A percentile compares a stretch with the other conserved stretches of the same genome.
Evolutionary conservation across 345 rosid species (phyloP).

Genomic region (Bruguiera sexangula): DNA sequence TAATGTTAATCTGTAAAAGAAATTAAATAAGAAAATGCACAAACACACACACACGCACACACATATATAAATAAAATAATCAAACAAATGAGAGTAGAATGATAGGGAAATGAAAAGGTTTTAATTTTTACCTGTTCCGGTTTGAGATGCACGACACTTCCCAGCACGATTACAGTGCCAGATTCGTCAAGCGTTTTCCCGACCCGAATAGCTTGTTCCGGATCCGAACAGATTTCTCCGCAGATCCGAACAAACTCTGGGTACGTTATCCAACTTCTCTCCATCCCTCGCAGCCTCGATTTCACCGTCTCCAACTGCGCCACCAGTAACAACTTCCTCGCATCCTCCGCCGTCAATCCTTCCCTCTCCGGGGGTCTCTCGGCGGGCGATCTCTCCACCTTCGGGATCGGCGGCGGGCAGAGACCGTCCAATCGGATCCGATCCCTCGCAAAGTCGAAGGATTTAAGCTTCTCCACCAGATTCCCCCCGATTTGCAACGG

Average conservation of each 20-base stretch:
- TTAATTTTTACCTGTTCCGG: constrained; percentile 68
- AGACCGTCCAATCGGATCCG: constrained; percentile 59
- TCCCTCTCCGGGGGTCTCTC: constrained; percentile 14
- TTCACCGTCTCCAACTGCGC: constrained; percentile 68
- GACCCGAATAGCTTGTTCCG: constrained; percentile 40
- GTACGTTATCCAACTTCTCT: constrained; percentile 48
- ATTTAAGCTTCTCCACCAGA: constrained; percentile 54
- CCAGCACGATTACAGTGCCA: constrained; percentile 70
- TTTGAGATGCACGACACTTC: constrained; percentile 56
- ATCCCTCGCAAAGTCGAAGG: constrained; percentile 44
- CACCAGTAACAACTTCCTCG: constrained; percentile 67
- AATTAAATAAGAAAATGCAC: constrained; percentile 1
- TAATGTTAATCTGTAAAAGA: constrained; percentile 22
- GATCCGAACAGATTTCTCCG: constrained; percentile 54
- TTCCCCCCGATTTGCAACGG: constrained; percentile 33
- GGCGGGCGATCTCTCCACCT: constrained; percentile 11
- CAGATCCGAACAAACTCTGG: constrained; percentile 59
- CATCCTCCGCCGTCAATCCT: constrained; percentile 49
- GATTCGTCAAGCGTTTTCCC: constrained; percentile 75
- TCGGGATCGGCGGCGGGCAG: constrained; percentile 32
- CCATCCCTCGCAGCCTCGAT: constrained; percentile 51
- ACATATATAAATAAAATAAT: neutral
- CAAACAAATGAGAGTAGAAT: neutral
- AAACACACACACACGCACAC: too few species aligned
- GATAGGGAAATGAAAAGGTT: neutral